Conservation (phyloP, 305 asterid genomes). For the Fraxinus dipetala region DNA sequence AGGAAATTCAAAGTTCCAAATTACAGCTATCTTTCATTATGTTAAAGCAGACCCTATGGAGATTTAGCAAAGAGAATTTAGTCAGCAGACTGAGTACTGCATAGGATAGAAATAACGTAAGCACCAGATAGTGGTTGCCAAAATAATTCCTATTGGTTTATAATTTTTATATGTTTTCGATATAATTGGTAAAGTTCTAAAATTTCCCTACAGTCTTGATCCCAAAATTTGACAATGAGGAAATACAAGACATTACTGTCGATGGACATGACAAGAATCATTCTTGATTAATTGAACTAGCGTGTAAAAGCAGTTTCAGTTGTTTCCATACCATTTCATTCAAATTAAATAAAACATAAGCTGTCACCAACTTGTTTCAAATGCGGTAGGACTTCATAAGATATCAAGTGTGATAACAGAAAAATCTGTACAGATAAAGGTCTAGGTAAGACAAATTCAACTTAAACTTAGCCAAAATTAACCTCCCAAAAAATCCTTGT, state of each 20-base stretch:
- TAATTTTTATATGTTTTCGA: not conserved
- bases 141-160: not conserved
- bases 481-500: not conserved
- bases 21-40: slow-evolving; percentile 3
- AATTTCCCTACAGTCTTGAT: slow-evolving; percentile 1
- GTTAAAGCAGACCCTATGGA: slow-evolving; percentile 13
- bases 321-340: not conserved
- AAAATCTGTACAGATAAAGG: not conserved
- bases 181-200: not conserved
- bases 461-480: not conserved
- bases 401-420: not conserved
- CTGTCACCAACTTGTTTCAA: slow-evolving; percentile 1
- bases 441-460: slow-evolving; percentile 1
- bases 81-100: slow-evolving; percentile 4
- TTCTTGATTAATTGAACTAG: not conserved
- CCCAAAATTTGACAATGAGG: slow-evolving; percentile 5
- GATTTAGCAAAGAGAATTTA: slow-evolving; percentile 13
- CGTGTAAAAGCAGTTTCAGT: not conserved
- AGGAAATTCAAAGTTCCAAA: slow-evolving; percentile 12
- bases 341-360: not conserved
- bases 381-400: not conserved
- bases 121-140: slow-evolving; percentile 7
- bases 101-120: slow-evolving; percentile 1
- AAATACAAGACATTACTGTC: not conserved
- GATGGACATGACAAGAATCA: slow-evolving; percentile 5